Conservation (phyloP, 2,329 filamentous ascomycete species). For the Alternaria panax region DNA sequence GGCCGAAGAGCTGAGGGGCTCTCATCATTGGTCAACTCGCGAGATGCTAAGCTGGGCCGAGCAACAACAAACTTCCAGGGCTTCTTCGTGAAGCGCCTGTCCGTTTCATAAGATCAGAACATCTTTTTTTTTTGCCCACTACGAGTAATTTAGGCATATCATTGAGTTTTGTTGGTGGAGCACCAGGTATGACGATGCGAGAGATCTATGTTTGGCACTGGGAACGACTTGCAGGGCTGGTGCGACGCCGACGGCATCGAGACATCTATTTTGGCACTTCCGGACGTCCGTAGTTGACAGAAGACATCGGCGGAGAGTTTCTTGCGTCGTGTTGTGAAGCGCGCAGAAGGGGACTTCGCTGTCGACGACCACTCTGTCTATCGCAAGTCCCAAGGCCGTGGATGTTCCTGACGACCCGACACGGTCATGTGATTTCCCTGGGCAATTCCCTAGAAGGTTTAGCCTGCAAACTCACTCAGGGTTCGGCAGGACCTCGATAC, state of each 20-base stretch:
- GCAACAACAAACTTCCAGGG: constrained; percentile 24
- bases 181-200: neutral
- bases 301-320: neutral
- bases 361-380: neutral
- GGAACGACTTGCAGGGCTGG: neutral
- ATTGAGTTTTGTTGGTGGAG: neutral
- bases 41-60: constrained; percentile 8
- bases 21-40: constrained; percentile 25
- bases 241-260: constrained; percentile 2
- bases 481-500: neutral
- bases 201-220: neutral
- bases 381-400: neutral
- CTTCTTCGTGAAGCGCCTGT: constrained; percentile 24
- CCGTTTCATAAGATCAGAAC: constrained; percentile 21
- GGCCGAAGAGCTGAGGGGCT: constrained; percentile 34
- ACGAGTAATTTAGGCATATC: neutral
- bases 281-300: constrained; percentile 1
- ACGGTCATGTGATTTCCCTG: constrained; percentile 12
- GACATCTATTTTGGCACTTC: constrained; percentile 14
- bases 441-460: neutral
- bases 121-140: constrained; percentile 25
- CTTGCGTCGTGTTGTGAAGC: neutral
- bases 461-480: constrained; percentile 3
- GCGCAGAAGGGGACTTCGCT: neutral
- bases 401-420: neutral